Conservation (phyloP, 2,329 filamentous ascomycete species). For the Xylariaceae sp. region DNA sequence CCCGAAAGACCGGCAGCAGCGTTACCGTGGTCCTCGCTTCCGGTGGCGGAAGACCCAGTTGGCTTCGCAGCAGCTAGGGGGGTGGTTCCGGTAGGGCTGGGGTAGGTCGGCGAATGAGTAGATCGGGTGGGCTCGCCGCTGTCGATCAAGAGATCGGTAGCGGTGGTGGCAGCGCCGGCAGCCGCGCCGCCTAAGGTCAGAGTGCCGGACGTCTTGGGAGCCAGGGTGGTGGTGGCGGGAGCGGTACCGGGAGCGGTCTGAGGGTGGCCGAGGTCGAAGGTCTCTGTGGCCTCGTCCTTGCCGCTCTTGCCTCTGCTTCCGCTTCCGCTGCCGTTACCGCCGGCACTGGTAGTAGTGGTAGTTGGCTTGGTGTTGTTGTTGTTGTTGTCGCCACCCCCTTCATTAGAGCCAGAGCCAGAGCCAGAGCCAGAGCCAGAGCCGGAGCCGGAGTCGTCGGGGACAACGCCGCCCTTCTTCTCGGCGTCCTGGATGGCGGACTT, state of each 20-base stretch:
- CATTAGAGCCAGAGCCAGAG: not conserved
- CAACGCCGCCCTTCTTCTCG: constrained; percentile 21
- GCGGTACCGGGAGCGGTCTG: constrained; percentile 8
- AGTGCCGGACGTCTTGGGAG: constrained; percentile 4
- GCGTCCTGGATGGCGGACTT: constrained; percentile 30
- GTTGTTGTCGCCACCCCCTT: constrained; percentile 2
- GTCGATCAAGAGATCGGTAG: constrained; percentile 9
- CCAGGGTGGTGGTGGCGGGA: constrained; percentile 3
- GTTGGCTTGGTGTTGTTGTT: constrained; percentile 9
- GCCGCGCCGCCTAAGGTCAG: constrained; percentile 3
- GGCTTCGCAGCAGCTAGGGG: not conserved
- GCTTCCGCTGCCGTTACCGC: too few species aligned
- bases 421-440: not conserved
- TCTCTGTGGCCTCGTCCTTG: constrained; percentile 3
- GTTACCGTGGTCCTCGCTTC: constrained; percentile 8
- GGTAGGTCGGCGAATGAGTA: constrained; percentile 2
- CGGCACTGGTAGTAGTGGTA: constrained; percentile 4
- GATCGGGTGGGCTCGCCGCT: constrained; percentile 1
- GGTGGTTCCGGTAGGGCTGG: not conserved
- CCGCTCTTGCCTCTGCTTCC: not conserved
- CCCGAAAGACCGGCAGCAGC: constrained; percentile 12
- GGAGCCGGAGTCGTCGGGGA: not conserved
- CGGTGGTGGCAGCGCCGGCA: constrained; percentile 2
- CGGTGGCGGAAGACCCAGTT: too few species aligned
- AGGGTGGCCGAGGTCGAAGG: constrained; percentile 9